Evolutionary conservation across 2,329 filamentous ascomycete species (phyloP).

Genomic region (Aureobasidium musti): DNA sequence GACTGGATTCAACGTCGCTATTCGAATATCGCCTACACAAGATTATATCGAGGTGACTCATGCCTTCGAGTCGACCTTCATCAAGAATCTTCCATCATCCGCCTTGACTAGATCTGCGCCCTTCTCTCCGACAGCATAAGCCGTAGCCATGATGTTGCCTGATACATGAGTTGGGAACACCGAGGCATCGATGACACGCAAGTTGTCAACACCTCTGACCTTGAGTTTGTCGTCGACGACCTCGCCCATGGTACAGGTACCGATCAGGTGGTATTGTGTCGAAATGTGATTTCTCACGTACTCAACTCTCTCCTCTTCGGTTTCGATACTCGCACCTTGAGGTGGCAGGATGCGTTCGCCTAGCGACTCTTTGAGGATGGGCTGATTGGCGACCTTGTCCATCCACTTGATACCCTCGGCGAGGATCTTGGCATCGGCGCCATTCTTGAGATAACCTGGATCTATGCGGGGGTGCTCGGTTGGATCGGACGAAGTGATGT

Average conservation of each 20-base stretch:
- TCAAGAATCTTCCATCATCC: constrained; percentile 36
- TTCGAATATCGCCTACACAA: not conserved
- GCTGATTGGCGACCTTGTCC: constrained; percentile 48
- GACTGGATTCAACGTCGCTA: no score
- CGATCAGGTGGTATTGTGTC: constrained; percentile 46
- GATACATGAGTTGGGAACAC: constrained; percentile 40
- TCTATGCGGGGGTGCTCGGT: constrained; percentile 39
- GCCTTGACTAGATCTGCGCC: constrained; percentile 41
- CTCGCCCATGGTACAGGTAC: constrained; percentile 45
- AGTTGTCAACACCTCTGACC: constrained; percentile 35
- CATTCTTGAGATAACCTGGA: constrained; percentile 39
- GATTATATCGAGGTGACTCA: not conserved
- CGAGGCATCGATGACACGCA: constrained; percentile 40
- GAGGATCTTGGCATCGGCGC: constrained; percentile 39
- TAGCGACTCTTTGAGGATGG: constrained; percentile 49
- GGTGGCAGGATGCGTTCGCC: constrained; percentile 42
- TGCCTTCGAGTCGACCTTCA: constrained; percentile 29
- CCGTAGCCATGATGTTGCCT: constrained; percentile 35
- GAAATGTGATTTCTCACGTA: constrained; percentile 38
- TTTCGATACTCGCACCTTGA: constrained; percentile 35
- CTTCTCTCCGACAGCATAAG: constrained; percentile 44
- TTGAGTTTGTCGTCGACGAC: constrained; percentile 36
- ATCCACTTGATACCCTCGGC: constrained; percentile 44
- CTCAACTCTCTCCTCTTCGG: constrained; percentile 36
- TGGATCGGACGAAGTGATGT: constrained; percentile 38